Conservation (phyloP, 2,329 filamentous ascomycete species). For the Stachybotrys elegans region DNA sequence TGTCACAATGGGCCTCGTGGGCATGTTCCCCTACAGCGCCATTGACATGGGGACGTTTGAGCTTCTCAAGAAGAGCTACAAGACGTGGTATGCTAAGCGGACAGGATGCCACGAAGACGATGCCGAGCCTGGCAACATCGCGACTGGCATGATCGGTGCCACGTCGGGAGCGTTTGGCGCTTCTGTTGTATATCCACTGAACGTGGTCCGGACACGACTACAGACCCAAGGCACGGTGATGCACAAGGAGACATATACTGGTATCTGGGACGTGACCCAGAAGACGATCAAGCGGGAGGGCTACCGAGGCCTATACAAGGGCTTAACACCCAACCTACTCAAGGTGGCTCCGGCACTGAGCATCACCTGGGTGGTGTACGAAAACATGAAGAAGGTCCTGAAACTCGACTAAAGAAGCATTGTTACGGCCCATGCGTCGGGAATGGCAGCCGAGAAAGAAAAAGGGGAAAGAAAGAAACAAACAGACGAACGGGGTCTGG, state of each 20-base stretch:
- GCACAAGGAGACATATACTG: conserved; percentile 84
- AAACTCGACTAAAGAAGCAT: conserved; percentile 38
- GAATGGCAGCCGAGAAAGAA: background rate
- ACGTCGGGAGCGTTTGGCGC: conserved; percentile 89
- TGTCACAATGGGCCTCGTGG: conserved; percentile 85
- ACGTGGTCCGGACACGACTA: conserved; percentile 83
- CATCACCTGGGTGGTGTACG: conserved; percentile 91
- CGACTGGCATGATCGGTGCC: conserved; percentile 83
- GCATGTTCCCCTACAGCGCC: conserved; percentile 97
- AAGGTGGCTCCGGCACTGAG: conserved; percentile 96
- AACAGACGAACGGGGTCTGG: too few species aligned
- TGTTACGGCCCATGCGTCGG: too few species aligned
- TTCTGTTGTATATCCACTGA: conserved; percentile 90
- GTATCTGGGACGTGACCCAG: conserved; percentile 81
- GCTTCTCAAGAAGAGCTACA: conserved; percentile 74
- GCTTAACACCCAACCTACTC: conserved; percentile 87
- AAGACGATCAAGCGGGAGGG: conserved; percentile 84
- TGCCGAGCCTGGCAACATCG: conserved; percentile 72
- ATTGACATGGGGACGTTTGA: conserved; percentile 97
- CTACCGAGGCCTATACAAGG: conserved; percentile 83
- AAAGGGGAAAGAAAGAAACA: background rate
- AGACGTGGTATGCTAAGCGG: conserved; percentile 62
- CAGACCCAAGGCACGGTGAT: conserved; percentile 94
- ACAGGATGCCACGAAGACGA: conserved; percentile 77
- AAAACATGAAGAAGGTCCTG: conserved; percentile 77